These are phyloP conservation scores for Breynia disticha DNA, from an alignment of 441 rosid genomes.

Conservation along the genomic window DNA sequence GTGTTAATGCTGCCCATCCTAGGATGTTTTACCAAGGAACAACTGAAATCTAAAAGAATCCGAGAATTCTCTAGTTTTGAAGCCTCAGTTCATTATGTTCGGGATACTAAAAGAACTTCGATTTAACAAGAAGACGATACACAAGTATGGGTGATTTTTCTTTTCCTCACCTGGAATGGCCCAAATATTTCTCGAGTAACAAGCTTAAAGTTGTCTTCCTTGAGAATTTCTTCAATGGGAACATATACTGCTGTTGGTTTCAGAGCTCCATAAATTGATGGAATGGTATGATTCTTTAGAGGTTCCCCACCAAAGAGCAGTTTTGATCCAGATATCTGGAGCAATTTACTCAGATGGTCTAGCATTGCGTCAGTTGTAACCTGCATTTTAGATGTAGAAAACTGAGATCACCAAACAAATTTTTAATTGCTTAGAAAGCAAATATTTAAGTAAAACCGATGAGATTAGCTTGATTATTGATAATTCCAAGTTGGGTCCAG, in stretches of 20 bases:
- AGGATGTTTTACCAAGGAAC: not conserved
- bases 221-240: conserved; percentile 82
- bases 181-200: conserved; percentile 89
- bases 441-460: not conserved
- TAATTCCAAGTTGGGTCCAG: not conserved
- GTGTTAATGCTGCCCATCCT: not conserved
- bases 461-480: not conserved
- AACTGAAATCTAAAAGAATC: not conserved
- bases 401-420: not conserved
- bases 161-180: conserved; percentile 74
- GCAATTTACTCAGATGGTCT: conserved; percentile 69
- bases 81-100: not conserved
- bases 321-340: conserved; percentile 73
- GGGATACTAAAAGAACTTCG: not conserved
- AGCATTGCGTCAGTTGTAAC: conserved; percentile 82
- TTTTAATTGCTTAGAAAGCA: too few relatives aligned
- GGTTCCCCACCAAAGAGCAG: conserved; percentile 85
- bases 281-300: conserved; percentile 77
- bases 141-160: not conserved
- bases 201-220: conserved; percentile 55
- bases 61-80: not conserved
- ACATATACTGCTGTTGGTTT: conserved; percentile 83
- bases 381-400: conserved; percentile 24
- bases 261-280: conserved; percentile 77
- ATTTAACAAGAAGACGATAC: not conserved